Percentiles rank a stretch among this genome's conserved stretches.
Evolutionary conservation across 2,329 filamentous ascomycete species (phyloP).

Genomic region (Coniochaeta sp.): DNA sequence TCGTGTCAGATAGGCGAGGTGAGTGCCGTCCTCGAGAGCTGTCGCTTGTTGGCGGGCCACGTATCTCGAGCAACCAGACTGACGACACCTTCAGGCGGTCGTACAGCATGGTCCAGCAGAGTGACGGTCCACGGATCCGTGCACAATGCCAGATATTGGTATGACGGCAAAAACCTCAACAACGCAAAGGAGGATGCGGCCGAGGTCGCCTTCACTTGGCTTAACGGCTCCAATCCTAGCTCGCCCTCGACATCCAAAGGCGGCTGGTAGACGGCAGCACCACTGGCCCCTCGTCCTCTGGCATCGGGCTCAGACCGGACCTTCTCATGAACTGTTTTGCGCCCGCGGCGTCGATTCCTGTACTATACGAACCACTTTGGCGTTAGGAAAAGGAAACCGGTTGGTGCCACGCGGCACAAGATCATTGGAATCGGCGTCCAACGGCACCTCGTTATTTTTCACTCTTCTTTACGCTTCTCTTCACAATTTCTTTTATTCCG

Average conservation of each 20-base stretch:
- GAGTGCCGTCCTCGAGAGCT: constrained; percentile 6
- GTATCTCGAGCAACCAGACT: background rate
- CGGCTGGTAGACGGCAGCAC: constrained; percentile 24
- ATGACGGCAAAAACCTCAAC: constrained; percentile 80
- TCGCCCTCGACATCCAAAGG: constrained; percentile 31
- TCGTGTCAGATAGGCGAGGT: constrained; percentile 27
- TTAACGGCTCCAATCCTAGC: constrained; percentile 34
- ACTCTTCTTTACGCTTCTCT: background rate
- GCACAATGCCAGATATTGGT: constrained; percentile 78
- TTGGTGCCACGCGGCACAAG: constrained; percentile 14
- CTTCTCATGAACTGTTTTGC: constrained; percentile 6
- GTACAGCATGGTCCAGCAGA: constrained; percentile 82
- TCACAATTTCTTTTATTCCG: background rate
- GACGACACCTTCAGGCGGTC: constrained; percentile 53
- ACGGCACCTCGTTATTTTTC: background rate
- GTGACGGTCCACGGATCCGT: constrained; percentile 63
- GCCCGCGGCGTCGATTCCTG: constrained; percentile 18
- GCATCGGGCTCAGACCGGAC: background rate
- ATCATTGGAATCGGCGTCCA: constrained; percentile 6
- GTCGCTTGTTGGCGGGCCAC: background rate
- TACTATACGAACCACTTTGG: constrained; percentile 25
- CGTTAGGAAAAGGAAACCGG: constrained; percentile 16
- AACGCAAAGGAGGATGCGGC: constrained; percentile 90
- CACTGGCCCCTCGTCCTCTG: background rate
- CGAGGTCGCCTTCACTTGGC: constrained; percentile 63